These are phyloP conservation scores for Plenodomus tracheiphilus DNA, from an alignment of 2,329 filamentous ascomycete genomes.

Conservation along the genomic window DNA sequence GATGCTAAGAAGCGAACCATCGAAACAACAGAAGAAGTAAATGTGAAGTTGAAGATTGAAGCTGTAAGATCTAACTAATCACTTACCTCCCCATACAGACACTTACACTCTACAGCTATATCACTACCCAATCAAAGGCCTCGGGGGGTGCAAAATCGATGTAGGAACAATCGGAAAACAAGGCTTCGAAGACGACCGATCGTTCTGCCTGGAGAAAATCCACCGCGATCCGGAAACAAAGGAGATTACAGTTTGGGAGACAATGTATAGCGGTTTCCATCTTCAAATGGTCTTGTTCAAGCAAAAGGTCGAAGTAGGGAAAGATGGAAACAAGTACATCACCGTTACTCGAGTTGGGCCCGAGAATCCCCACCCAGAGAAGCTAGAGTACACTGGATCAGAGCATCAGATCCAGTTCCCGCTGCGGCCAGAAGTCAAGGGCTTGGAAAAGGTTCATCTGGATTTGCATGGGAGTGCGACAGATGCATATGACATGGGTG, in stretches of 20 bases:
- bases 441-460: constrained; percentile 56
- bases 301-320: constrained; percentile 6
- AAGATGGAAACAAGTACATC: constrained; percentile 4
- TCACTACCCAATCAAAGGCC: constrained; percentile 15
- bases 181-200: constrained; percentile 16
- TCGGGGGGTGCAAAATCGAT: constrained; percentile 8
- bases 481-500: constrained; percentile 65
- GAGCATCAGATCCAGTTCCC: constrained; percentile 49
- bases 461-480: constrained; percentile 64
- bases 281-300: constrained; percentile 16
- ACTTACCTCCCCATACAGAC: neutral
- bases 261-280: constrained; percentile 19
- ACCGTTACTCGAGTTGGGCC: constrained; percentile 6
- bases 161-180: constrained; percentile 7
- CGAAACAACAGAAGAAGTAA: constrained; percentile 2
- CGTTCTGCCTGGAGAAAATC: constrained; percentile 17
- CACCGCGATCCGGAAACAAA: constrained; percentile 13
- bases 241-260: constrained; percentile 9
- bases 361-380: constrained; percentile 6
- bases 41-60: constrained; percentile 13
- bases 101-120: constrained; percentile 6
- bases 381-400: constrained; percentile 8
- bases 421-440: constrained; percentile 55
- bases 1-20: constrained; percentile 3
- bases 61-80: neutral